These are phyloP conservation scores for Hypoxylon sp. DNA, from an alignment of 2,329 filamentous ascomycete genomes.

Conservation along the genomic window DNA sequence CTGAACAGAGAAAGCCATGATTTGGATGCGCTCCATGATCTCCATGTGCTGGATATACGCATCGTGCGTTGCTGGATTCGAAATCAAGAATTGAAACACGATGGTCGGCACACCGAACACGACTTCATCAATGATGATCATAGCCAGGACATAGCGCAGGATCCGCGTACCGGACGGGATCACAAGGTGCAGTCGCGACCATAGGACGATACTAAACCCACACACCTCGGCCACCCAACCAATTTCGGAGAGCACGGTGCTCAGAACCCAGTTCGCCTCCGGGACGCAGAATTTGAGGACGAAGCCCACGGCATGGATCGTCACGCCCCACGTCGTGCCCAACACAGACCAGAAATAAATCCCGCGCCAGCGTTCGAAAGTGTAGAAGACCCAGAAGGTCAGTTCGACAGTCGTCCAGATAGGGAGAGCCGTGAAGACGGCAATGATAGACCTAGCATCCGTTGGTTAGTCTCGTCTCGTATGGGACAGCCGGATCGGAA, in stretches of 20 bases:
- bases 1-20: conserved; percentile 32
- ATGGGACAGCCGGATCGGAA: background rate
- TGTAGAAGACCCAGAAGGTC: conserved; percentile 34
- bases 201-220: conserved; percentile 33
- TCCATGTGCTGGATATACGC: conserved; percentile 27
- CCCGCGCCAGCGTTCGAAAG: conserved; percentile 32
- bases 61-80: conserved; percentile 22
- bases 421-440: conserved; percentile 35
- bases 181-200: conserved; percentile 34
- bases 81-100: conserved; percentile 31
- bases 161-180: conserved; percentile 9
- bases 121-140: conserved; percentile 28
- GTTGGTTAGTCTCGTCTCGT: background rate
- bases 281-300: conserved; percentile 37
- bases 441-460: conserved; percentile 27
- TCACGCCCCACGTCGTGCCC: conserved; percentile 31
- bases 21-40: conserved; percentile 28
- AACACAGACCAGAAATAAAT: conserved; percentile 34
- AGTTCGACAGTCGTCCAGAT: conserved; percentile 38
- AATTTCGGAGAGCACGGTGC: conserved; percentile 27
- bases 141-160: conserved; percentile 27
- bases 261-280: conserved; percentile 29
- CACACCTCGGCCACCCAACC: conserved; percentile 33
- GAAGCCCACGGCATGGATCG: conserved; percentile 35
- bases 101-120: conserved; percentile 30